Base-by-base conservation (phyloP, 2,329 filamentous ascomycete genomes). In the Fusarium xylarioides region DNA sequence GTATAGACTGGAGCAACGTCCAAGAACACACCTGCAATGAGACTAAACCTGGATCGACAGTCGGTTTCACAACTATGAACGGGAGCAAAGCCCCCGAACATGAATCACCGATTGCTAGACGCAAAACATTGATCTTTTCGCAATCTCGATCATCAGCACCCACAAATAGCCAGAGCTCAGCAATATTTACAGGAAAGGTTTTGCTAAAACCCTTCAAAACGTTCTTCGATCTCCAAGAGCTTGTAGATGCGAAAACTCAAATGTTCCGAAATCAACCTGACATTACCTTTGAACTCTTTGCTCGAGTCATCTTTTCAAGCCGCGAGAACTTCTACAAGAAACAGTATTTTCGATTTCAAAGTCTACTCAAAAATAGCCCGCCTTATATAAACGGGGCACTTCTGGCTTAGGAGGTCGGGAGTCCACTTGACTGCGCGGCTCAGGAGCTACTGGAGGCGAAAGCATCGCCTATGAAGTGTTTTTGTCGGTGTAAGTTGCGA, bases 211-310 rank as follows among this genome's bases (percentile, higher is more conserved):
- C 76, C 56, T 71, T 68, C 62, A 78, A 71, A 30, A 90, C 87
- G 1, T 92, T 90, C 76, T 93, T 93, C 73, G 86, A 90, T 32
- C 84, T 92, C 30, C 88, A 87, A 7, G 90, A 92, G 75, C 86
- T 91, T 63, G 81, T 90, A 52, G 82, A 82, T 21, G 84, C 86
- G 47, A 85, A 87, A 57, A 49, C 61, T 2, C 61, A 75, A 6
- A 80, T 80, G 52, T 76, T 76, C 55, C 76, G 72, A 16, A 73
- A 81, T 15, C 78, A 82, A n/a, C 80, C 81, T 26, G 76, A 81
- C 1, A 83, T 83, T 8, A 78, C 87, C 1, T 86, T 93, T 66
- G 91, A 93, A 77, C 80, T 93, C 0, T 93, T 90, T 76, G 90
- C 90, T 7, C 85, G 88, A 32, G 87, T 93, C 4, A 83, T 83